These are phyloP conservation scores for Colletotrichum agaves DNA, from an alignment of 2,329 filamentous ascomycete species.

Conservation along the genomic window DNA sequence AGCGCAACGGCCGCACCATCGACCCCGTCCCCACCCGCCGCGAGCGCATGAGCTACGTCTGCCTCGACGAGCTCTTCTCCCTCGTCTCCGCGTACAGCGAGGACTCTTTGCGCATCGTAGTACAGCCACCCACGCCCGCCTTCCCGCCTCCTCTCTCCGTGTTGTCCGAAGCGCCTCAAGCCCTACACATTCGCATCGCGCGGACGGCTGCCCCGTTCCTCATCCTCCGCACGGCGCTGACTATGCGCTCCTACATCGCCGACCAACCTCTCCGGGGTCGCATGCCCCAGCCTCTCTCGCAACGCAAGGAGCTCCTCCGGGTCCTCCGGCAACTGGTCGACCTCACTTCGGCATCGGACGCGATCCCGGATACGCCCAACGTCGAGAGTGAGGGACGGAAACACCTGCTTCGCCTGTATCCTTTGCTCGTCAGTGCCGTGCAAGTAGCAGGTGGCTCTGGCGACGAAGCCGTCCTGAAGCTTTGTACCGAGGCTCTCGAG, in stretches of 20 bases:
- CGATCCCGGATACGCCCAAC: constrained; percentile 68
- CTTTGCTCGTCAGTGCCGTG: constrained; percentile 75
- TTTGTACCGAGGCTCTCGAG: constrained; percentile 70
- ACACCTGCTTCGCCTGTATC: constrained; percentile 85
- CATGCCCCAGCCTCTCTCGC: constrained; percentile 87
- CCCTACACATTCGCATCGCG: constrained; percentile 70
- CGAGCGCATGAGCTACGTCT: constrained; percentile 80
- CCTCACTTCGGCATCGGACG: constrained; percentile 75
- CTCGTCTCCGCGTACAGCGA: constrained; percentile 67
- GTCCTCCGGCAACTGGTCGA: constrained; percentile 74
- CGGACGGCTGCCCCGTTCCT: constrained; percentile 82
- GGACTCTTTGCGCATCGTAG: constrained; percentile 49
- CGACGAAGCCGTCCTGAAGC: constrained; percentile 68
- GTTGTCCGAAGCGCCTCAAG: constrained; percentile 44
- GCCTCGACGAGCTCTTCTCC: constrained; percentile 81
- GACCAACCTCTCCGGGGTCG: constrained; percentile 90
- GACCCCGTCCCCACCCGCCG: constrained; percentile 73
- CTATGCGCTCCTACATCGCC: constrained; percentile 85
- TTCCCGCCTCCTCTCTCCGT: constrained; percentile 44
- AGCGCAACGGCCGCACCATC: constrained; percentile 78
- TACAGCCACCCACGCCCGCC: constrained; percentile 58
- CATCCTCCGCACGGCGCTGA: constrained; percentile 82
- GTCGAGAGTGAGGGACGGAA: constrained; percentile 71
- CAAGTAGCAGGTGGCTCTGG: constrained; percentile 65
- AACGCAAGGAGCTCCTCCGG: constrained; percentile 81